A percentile compares a stretch with the other conserved stretches of the same genome.
Evolutionary conservation across 2,329 filamentous ascomycete species (phyloP).

Genomic region (Ophiostoma perfectum): DNA sequence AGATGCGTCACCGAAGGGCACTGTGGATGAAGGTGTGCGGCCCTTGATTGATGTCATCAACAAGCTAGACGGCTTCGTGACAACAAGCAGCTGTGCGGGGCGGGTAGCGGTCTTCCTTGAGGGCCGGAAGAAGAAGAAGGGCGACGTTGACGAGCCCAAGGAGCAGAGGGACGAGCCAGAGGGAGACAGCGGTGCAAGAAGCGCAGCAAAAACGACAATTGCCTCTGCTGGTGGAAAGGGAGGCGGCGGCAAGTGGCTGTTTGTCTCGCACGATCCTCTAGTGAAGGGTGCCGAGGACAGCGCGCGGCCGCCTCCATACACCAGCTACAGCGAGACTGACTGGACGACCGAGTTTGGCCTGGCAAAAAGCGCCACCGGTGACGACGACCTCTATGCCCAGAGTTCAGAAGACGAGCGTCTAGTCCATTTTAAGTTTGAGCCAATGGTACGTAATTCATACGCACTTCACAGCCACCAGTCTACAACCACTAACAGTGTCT

Average conservation of each 20-base stretch:
- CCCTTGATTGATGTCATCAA: constrained; percentile 78
- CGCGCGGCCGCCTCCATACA: constrained; percentile 22
- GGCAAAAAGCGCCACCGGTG: constrained; percentile 30
- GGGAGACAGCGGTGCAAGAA: constrained; percentile 28
- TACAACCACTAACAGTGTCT: neutral
- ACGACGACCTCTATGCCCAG: constrained; percentile 21
- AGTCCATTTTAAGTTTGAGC: constrained; percentile 89
- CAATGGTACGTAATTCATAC: constrained; percentile 62
- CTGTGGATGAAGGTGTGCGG: constrained; percentile 72
- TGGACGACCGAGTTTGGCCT: constrained; percentile 40
- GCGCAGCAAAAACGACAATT: constrained; percentile 26
- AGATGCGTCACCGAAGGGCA: constrained; percentile 84
- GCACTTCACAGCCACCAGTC: neutral
- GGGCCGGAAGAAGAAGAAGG: constrained; percentile 48
- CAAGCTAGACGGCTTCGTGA: constrained; percentile 66
- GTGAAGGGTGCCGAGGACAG: constrained; percentile 27
- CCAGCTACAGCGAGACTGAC: constrained; percentile 22
- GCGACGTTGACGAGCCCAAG: neutral
- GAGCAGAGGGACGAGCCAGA: constrained; percentile 21
- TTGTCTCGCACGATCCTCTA: constrained; percentile 76
- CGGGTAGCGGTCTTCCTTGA: constrained; percentile 84
- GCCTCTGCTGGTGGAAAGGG: constrained; percentile 78
- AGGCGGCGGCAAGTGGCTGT: constrained; percentile 77
- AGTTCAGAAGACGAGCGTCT: constrained; percentile 31
- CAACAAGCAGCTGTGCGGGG: constrained; percentile 89